These are phyloP conservation scores for Choiromyces venosus DNA, from an alignment of 495 filamentous ascomycete genomes.

Conservation along the genomic window DNA sequence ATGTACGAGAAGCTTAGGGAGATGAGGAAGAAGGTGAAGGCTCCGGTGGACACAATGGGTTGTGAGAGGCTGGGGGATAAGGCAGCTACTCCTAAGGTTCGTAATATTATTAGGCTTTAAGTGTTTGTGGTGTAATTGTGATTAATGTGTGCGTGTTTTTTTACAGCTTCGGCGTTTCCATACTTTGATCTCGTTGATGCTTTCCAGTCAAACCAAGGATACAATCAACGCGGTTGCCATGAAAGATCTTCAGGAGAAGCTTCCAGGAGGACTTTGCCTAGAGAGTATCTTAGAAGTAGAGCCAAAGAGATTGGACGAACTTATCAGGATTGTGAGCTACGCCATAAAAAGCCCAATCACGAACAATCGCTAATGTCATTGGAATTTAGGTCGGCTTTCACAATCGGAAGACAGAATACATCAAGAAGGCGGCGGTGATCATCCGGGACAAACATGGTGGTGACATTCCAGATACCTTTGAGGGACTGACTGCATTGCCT, in stretches of 20 bases:
- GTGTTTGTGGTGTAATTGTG: neutral
- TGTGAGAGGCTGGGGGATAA: conserved; percentile 70
- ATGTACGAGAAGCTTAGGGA: conserved; percentile 70
- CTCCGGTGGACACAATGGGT: conserved; percentile 96
- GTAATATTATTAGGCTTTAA: neutral
- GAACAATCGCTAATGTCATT: conserved; percentile 2
- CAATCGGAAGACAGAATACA: conserved; percentile 81
- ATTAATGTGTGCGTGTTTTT: conserved; percentile 1
- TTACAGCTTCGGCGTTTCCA: conserved; percentile 72
- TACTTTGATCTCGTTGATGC: conserved; percentile 86
- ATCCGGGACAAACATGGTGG: conserved; percentile 61
- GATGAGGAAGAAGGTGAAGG: conserved; percentile 72
- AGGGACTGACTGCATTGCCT: conserved; percentile 71
- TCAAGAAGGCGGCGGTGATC: conserved; percentile 70
- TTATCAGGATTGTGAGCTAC: conserved; percentile 53
- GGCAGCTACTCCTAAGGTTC: conserved; percentile 45
- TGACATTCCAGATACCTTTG: conserved; percentile 79
- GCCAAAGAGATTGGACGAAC: conserved; percentile 62
- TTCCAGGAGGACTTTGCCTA: conserved; percentile 65
- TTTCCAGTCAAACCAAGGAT: conserved; percentile 95
- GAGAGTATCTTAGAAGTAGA: conserved; percentile 71
- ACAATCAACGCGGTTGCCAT: conserved; percentile 86
- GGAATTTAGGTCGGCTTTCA: conserved; percentile 88
- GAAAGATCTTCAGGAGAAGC: conserved; percentile 65
- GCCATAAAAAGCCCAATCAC: neutral